Conservation (phyloP, 495 filamentous ascomycete species). For the Schizothecium vesticola region DNA sequence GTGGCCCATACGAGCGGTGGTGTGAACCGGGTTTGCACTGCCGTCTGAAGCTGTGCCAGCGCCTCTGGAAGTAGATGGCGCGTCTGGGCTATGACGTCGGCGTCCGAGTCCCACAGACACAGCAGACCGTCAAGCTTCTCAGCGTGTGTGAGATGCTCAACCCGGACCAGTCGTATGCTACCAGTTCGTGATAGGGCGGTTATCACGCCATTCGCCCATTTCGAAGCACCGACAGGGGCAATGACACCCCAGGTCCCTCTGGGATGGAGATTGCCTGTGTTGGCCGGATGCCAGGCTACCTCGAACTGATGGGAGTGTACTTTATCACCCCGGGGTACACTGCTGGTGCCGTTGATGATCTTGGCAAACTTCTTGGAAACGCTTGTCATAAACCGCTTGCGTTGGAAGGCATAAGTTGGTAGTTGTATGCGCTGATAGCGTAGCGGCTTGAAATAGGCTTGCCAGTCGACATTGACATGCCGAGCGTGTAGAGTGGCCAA, state of each 20-base stretch:
- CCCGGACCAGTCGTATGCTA: too few relatives aligned
- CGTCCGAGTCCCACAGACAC: slow-evolving; percentile 25
- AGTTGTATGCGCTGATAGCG: slow-evolving; percentile 22
- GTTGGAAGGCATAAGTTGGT: slow-evolving; percentile 33
- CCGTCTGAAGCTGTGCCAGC: slow-evolving; percentile 18
- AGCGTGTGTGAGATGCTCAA: slow-evolving; percentile 14
- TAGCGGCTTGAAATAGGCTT: slow-evolving; percentile 24
- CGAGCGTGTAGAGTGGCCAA: slow-evolving; percentile 19
- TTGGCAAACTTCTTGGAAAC: neutral
- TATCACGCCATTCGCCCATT: too few relatives aligned
- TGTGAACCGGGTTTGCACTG: slow-evolving; percentile 10
- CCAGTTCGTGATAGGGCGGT: too few relatives aligned
- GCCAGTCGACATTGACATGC: slow-evolving; percentile 25
- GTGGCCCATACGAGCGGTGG: slow-evolving; percentile 26
- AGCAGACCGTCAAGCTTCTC: slow-evolving; percentile 20
- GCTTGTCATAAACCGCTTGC: slow-evolving; percentile 11
- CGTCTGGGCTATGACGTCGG: slow-evolving; percentile 14
- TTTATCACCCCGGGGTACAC: too few relatives aligned
- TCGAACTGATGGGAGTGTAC: too few relatives aligned
- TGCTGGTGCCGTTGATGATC: neutral
- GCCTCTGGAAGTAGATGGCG: slow-evolving; percentile 14
- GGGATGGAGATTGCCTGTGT: too few relatives aligned
- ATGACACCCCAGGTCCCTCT: too few relatives aligned
- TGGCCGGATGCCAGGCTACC: too few relatives aligned
- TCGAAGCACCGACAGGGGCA: too few relatives aligned